These are phyloP conservation scores for Paecilomyces dactylethromorphus DNA, from an alignment of 2,329 filamentous ascomycete genomes.

Conservation along the genomic window DNA sequence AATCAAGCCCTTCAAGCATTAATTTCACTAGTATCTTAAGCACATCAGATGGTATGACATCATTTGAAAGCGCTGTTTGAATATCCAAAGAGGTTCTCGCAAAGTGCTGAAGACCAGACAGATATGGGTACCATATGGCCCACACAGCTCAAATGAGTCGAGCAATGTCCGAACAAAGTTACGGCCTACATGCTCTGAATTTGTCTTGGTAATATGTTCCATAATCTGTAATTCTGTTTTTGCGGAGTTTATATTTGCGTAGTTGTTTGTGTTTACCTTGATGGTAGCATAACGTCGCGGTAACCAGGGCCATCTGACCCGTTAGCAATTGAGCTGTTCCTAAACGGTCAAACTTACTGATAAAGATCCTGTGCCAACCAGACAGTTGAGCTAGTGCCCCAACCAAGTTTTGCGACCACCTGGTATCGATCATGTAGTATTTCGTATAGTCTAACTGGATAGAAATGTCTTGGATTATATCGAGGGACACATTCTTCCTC, in stretches of 20 bases:
- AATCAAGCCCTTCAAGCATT: not conserved
- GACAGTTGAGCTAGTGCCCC: conserved; percentile 34
- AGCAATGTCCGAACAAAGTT: not conserved
- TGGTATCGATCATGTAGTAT: conserved; percentile 29
- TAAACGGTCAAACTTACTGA: conserved; percentile 10
- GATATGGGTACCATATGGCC: conserved; percentile 22
- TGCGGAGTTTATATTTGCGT: not conserved
- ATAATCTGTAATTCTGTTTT: not conserved
- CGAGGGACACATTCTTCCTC: not conserved
- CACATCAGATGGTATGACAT: not conserved
- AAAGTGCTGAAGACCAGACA: conserved; percentile 31
- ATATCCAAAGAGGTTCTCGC: conserved; percentile 27
- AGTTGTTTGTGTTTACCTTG: not conserved
- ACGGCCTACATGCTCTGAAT: not conserved
- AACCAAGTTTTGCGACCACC: conserved; percentile 33
- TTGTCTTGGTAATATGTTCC: not conserved
- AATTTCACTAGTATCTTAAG: not conserved
- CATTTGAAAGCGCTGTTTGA: conserved; percentile 16
- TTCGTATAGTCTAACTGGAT: not conserved
- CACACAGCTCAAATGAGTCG: not conserved
- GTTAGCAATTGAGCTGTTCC: conserved; percentile 2
- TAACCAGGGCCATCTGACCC: not conserved
- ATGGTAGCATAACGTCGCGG: not conserved
- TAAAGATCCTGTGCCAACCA: conserved; percentile 31
- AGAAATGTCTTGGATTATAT: not conserved